A percentile compares a stretch with the other conserved stretches of the same genome.
phyloP scores from a whole-genome alignment of 495 filamentous ascomycete genomes.

The Aspergillus sclerotiicarbonarius region DNA sequence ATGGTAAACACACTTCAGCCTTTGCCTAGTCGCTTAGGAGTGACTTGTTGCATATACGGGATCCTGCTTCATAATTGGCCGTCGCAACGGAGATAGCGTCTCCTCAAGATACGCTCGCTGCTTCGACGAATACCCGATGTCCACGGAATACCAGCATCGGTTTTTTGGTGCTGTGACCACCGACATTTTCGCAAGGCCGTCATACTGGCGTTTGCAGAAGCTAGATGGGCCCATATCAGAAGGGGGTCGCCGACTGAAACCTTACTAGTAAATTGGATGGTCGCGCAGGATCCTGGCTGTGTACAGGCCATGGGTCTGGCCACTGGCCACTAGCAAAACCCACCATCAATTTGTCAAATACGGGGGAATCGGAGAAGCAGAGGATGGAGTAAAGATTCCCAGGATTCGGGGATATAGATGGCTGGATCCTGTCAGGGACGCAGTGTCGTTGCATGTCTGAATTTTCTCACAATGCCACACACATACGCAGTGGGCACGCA shows the following conservation, averaged over 20 bases:
- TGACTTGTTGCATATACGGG: neutral
- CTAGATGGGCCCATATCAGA: neutral
- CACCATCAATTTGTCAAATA: neutral
- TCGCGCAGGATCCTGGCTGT: neutral
- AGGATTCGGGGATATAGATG: conserved; percentile 16
- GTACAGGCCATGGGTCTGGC: neutral
- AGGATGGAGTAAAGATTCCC: neutral
- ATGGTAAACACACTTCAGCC: neutral
- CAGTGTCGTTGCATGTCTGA: conserved; percentile 16
- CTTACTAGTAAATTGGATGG: neutral
- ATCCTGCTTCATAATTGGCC: conserved; percentile 3
- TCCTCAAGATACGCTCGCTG: neutral
- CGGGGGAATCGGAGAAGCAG: neutral
- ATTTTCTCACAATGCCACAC: conserved; percentile 25
- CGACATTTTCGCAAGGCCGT: neutral
- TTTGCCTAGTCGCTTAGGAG: neutral
- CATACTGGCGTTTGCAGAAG: neutral
- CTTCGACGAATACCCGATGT: neutral
- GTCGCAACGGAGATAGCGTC: neutral
- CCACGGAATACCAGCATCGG: neutral
- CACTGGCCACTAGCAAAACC: neutral
- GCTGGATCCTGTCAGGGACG: conserved; percentile 23
- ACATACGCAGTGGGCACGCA: conserved; percentile 24
- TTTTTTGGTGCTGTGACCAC: neutral
- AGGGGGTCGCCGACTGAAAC: neutral